These are phyloP conservation scores for Capsicum pubescens DNA, from an alignment of 257 asterid species.

Conservation along the genomic window DNA sequence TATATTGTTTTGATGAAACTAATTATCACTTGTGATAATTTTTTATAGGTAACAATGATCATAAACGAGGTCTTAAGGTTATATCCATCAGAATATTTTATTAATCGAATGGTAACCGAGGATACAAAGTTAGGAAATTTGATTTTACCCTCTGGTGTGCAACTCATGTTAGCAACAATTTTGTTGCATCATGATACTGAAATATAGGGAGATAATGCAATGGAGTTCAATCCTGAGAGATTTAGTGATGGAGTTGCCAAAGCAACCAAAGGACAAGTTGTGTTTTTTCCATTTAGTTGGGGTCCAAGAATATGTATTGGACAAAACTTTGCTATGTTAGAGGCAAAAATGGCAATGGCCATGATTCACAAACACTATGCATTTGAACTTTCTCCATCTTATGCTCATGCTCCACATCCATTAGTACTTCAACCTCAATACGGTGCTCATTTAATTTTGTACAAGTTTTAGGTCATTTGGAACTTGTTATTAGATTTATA, in stretches of 20 bases:
- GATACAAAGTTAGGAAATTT: constrained; percentile 29
- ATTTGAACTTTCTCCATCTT: constrained; percentile 32
- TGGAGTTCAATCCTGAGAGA: constrained; percentile 41
- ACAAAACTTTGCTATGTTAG: constrained; percentile 33
- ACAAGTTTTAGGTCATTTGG: constrained; percentile 2
- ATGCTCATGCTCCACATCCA: constrained; percentile 37
- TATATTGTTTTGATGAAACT: neutral
- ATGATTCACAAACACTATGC: constrained; percentile 29
- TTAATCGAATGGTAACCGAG: constrained; percentile 1
- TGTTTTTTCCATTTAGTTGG: constrained; percentile 33
- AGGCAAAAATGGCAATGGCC: constrained; percentile 30
- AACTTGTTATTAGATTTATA: neutral
- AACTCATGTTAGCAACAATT: constrained; percentile 25
- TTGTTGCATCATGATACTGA: constrained; percentile 35
- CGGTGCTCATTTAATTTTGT: constrained; percentile 39
- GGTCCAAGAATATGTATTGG: constrained; percentile 39
- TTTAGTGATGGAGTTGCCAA: constrained; percentile 36
- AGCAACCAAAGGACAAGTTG: constrained; percentile 35
- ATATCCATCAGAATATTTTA: constrained; percentile 32
- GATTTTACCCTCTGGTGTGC: constrained; percentile 2
- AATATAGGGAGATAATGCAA: constrained; percentile 38
- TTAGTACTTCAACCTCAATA: constrained; percentile 32
- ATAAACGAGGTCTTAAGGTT: constrained; percentile 36
- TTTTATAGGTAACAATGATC: constrained; percentile 32
- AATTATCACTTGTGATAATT: neutral